Percentiles rank a stretch among this genome's conserved stretches.
Conservation (phyloP, 805 yeast species). For the Saturnispora sekii region DNA sequence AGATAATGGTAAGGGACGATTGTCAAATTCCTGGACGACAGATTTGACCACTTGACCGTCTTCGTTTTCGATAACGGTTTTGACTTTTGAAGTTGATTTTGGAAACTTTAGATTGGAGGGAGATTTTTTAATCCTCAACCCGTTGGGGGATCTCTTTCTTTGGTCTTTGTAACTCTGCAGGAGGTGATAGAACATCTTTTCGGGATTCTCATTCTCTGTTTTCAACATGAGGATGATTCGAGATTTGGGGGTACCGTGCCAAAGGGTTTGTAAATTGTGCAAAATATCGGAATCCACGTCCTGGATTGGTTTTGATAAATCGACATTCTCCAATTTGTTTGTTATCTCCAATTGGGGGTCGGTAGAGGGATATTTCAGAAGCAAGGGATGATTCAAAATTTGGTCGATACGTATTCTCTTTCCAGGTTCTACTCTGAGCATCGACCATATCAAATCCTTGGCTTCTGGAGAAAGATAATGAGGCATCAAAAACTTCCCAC, state of each 20-base stretch:
- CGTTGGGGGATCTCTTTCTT: slow-evolving; percentile 1
- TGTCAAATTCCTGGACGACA: slow-evolving; percentile 9
- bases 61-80: slow-evolving; percentile 27
- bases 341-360: slow-evolving; percentile 17
- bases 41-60: slow-evolving; percentile 24
- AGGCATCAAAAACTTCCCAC: slow-evolving; percentile 70
- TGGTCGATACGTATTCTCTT: slow-evolving; percentile 60
- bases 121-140: not conserved
- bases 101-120: slow-evolving; percentile 12
- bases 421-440: slow-evolving; percentile 63
- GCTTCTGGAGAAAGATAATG: slow-evolving; percentile 53
- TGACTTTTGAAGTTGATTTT: slow-evolving; percentile 25
- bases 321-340: slow-evolving; percentile 18
- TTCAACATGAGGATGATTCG: slow-evolving; percentile 23
- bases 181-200: slow-evolving; percentile 30
- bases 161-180: slow-evolving; percentile 24
- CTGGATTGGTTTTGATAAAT: slow-evolving; percentile 18
- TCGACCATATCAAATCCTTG: slow-evolving; percentile 50
- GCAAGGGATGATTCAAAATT: slow-evolving; percentile 50
- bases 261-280: slow-evolving; percentile 44
- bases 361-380: slow-evolving; percentile 41
- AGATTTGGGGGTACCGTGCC: slow-evolving; percentile 42
- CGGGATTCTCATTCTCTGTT: slow-evolving; percentile 21
- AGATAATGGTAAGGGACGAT: not conserved
- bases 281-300: slow-evolving; percentile 41